A percentile compares a stretch with the other conserved stretches of the same genome.
These are phyloP conservation scores for Choiromyces venosus DNA, from an alignment of 495 filamentous ascomycete species.

Conservation along the genomic window DNA sequence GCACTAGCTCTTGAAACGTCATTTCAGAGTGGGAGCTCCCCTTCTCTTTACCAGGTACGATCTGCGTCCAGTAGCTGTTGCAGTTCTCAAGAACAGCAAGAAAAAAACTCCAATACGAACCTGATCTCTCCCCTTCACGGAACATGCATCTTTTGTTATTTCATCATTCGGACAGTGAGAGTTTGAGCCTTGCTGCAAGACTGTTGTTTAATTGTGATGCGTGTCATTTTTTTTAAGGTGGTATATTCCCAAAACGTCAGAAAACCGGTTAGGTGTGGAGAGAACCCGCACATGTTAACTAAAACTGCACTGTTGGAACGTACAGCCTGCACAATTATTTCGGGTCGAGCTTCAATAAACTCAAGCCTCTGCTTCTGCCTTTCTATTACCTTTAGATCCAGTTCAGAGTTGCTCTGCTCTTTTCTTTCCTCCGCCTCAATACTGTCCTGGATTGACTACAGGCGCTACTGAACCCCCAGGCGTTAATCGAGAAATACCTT, in stretches of 20 bases:
- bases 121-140: not conserved
- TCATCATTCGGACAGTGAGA: not conserved
- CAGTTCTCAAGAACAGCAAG: not conserved
- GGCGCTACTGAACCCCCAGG: not conserved
- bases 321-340: not conserved
- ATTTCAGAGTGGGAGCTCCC: not conserved
- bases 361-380: not conserved
- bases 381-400: not conserved
- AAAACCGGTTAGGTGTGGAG: not conserved
- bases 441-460: not conserved
- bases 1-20: too few relatives aligned
- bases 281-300: not conserved
- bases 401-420: not conserved
- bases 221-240: not conserved
- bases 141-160: not conserved
- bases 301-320: not conserved
- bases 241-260: not conserved
- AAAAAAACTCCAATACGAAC: not conserved
- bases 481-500: not conserved
- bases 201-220: not conserved
- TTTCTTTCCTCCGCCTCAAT: not conserved
- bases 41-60: not conserved
- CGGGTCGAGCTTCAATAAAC: too few relatives aligned
- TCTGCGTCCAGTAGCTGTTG: not conserved
- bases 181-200: conserved; percentile 1